A percentile compares a stretch with the other conserved stretches of the same genome.
phyloP scores from a whole-genome alignment of 768 basidiomycete genomes.

The Amanita rubescens region DNA sequence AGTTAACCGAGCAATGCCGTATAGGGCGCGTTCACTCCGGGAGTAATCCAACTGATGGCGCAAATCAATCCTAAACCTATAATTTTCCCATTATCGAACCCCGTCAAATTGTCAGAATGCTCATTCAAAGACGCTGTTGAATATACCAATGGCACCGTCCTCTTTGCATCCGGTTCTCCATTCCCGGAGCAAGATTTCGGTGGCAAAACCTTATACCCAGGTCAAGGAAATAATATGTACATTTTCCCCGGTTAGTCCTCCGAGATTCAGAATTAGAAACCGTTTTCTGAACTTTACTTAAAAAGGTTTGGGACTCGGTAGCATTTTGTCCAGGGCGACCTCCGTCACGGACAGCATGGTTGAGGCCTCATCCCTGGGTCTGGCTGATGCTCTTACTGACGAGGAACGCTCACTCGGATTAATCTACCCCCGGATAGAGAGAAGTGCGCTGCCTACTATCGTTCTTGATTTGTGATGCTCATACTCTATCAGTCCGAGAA shows the following conservation, averaged over 20 bases:
- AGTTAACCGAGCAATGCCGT: not conserved
- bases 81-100: slow-evolving; percentile 91
- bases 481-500: slow-evolving; percentile 47
- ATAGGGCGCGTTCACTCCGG: slow-evolving; percentile 66
- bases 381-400: slow-evolving; percentile 62
- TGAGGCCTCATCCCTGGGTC: slow-evolving; percentile 76
- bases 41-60: slow-evolving; percentile 71
- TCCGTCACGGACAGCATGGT: slow-evolving; percentile 83
- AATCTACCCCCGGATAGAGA: slow-evolving; percentile 77
- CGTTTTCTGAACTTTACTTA: slow-evolving; percentile 18
- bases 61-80: slow-evolving; percentile 77
- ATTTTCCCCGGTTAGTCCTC: slow-evolving; percentile 56
- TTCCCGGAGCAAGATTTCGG: slow-evolving; percentile 59
- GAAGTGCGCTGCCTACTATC: slow-evolving; percentile 33
- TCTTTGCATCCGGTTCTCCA: slow-evolving; percentile 87
- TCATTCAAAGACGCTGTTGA: slow-evolving; percentile 69
- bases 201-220: slow-evolving; percentile 57
- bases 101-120: slow-evolving; percentile 74
- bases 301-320: slow-evolving; percentile 71
- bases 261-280: slow-evolving; percentile 11
- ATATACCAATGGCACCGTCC: slow-evolving; percentile 63
- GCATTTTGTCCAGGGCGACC: slow-evolving; percentile 61
- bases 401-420: slow-evolving; percentile 63
- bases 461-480: slow-evolving; percentile 10
- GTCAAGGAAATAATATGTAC: slow-evolving; percentile 96